A percentile compares a stretch with the other conserved stretches of the same genome.
phyloP scores from a whole-genome alignment of 2,329 filamentous ascomycete genomes.

The Colletotrichum falcatum region DNA sequence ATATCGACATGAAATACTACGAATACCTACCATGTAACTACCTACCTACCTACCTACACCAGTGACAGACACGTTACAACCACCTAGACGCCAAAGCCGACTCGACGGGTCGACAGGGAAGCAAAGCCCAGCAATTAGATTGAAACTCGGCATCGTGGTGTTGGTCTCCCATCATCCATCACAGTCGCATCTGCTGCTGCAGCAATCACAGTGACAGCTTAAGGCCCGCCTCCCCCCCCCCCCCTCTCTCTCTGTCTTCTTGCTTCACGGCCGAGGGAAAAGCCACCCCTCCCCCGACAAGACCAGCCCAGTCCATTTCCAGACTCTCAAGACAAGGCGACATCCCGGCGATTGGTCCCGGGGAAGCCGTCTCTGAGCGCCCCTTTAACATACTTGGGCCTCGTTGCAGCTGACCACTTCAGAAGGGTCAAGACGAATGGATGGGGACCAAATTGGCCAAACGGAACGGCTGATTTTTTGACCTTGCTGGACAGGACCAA shows the following conservation, averaged over 20 bases:
- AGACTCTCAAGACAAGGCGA: conserved; percentile 28
- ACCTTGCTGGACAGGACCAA: neutral
- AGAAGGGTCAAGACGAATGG: neutral
- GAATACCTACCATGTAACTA: conserved; percentile 6
- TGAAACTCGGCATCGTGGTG: neutral
- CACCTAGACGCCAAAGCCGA: conserved; percentile 8
- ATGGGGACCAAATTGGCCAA: conserved; percentile 13
- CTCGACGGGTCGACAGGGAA: neutral
- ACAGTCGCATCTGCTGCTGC: conserved; percentile 23
- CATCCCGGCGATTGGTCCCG: conserved; percentile 32
- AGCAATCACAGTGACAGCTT: conserved; percentile 8
- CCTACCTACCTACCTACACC: neutral
- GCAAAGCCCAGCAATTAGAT: conserved; percentile 18
- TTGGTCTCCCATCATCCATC: neutral
- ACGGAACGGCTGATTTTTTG: conserved; percentile 8
- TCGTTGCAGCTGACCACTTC: conserved; percentile 35
- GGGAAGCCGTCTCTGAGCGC: conserved; percentile 21
- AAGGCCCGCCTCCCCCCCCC: neutral
- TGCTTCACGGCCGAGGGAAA: neutral
- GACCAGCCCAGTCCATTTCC: conserved; percentile 28
- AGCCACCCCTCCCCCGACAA: conserved; percentile 11
- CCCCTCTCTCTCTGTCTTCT: too few species aligned
- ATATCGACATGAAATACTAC: conserved; percentile 10
- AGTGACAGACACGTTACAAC: neutral
- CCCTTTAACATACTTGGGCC: conserved; percentile 29